These are phyloP conservation scores for Phytophthora multivora DNA, from an alignment of 352 stramenopile species.

Conservation along the genomic window DNA sequence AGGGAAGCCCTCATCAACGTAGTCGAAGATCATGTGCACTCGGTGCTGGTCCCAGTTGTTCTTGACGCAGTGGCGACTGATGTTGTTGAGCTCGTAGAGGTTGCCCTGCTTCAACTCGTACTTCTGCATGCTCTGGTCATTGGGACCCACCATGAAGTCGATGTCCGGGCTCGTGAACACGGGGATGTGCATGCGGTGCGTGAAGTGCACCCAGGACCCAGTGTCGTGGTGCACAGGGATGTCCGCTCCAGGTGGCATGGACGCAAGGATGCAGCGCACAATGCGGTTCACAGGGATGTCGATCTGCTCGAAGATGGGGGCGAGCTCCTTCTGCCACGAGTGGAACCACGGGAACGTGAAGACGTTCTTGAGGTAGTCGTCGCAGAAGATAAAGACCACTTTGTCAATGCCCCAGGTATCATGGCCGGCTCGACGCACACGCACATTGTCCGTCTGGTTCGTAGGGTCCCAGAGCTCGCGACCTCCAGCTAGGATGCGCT, in stretches of 20 bases:
- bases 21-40: constrained; percentile 99
- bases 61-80: constrained; percentile 94
- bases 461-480: constrained; percentile 67
- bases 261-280: constrained; percentile 95
- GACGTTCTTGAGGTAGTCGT: constrained; percentile 97
- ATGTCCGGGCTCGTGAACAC: constrained; percentile 89
- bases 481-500: constrained; percentile 55
- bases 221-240: constrained; percentile 98
- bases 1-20: constrained; percentile 88
- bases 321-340: constrained; percentile 72
- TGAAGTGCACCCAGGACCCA: constrained; percentile 95
- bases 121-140: constrained; percentile 85
- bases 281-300: constrained; percentile 83
- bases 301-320: constrained; percentile 91
- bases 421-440: constrained; percentile 93
- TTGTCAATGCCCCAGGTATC: constrained; percentile 98
- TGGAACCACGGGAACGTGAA: constrained; percentile 97
- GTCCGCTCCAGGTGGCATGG: constrained; percentile 93
- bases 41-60: constrained; percentile 93
- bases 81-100: constrained; percentile 99
- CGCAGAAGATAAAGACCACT: constrained; percentile 98
- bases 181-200: constrained; percentile 97
- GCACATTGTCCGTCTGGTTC: constrained; percentile 89
- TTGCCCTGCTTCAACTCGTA: constrained; percentile 93
- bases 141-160: constrained; percentile 87